phyloP scores from a whole-genome alignment of 257 asterid species.

The Coffea eugenioides region DNA sequence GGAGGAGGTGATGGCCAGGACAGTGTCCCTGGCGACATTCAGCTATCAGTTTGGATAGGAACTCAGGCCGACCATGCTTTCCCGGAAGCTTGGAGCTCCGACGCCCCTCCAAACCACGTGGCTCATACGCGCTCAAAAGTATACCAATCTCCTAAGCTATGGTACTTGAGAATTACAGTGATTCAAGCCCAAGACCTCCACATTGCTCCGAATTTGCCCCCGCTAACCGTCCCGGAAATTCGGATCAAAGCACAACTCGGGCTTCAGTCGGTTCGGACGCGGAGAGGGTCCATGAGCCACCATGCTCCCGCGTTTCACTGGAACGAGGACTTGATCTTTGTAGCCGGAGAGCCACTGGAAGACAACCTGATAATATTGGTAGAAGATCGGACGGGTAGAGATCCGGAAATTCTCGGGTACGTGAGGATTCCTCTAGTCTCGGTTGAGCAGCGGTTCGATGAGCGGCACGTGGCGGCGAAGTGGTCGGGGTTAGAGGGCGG shows the following conservation, averaged over 20 bases:
- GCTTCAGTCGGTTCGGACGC: constrained; percentile 77
- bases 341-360: constrained; percentile 90
- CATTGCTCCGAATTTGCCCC: constrained; percentile 77
- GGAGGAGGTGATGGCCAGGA: constrained; percentile 40
- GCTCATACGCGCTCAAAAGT: constrained; percentile 88
- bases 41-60: constrained; percentile 94
- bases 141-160: constrained; percentile 88
- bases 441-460: constrained; percentile 76
- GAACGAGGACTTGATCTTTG: constrained; percentile 81
- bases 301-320: constrained; percentile 69
- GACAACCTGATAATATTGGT: constrained; percentile 69
- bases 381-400: constrained; percentile 83
- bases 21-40: constrained; percentile 72
- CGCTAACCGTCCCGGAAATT: constrained; percentile 72
- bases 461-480: constrained; percentile 74
- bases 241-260: constrained; percentile 83
- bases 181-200: constrained; percentile 92
- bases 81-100: constrained; percentile 82
- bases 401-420: constrained; percentile 79
- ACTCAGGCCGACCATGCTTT: constrained; percentile 95
- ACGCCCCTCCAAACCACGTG: constrained; percentile 54
- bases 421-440: constrained; percentile 58
- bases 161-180: constrained; percentile 82
- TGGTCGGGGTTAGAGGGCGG: constrained; percentile 84
- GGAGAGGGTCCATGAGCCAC: constrained; percentile 77